Base-by-base conservation (phyloP, 352 stramenopile species). In the Globisporangium iwayamae region DNA sequence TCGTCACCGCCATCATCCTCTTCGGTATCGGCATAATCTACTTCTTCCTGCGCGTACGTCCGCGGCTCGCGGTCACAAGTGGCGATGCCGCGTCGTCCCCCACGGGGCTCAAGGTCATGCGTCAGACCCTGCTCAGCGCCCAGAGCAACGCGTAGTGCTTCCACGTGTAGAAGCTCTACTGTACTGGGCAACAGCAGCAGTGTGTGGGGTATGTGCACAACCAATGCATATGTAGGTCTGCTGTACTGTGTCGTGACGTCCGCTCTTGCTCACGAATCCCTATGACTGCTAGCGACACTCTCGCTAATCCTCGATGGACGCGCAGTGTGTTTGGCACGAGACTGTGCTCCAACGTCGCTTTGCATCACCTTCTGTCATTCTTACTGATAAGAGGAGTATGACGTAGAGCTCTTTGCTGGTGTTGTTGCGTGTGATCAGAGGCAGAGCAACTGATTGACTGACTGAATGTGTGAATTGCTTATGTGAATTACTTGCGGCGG, bases 1-100 rank as follows among this genome's bases (percentile, higher is more conserved):
- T 91, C 60, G 71, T 85, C 45, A 75, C 72, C 36, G 70, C 75
- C 1, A 62, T 74, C 34, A 62, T 81, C 61, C 71, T 86, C 58
- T 89, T 89, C 57, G 69, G 55, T 13, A 56, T 79, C 5, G 81
- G 75, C 18, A 74, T 70, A 11, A 61, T 70, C 14, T 87, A 85
- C 59, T 85, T 73, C 63, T 78, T 73, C 59, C 66, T 66, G 58
- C 18, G 54, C 38, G 69, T 79, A 16, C 59, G 69, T 9, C 69
- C 69, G 13, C 71, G 62, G 9, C 47, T 78, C 25, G 50, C 9
- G 2, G 34, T 28, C 18, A 63, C 65, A 14, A 63, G 60, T 22
- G 63, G 28, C 18, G 25, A 28, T 28, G 59, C 56, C 25, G 36
- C 71, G 3, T 68, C 67, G 43, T 56, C 28, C 16, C 71, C 71